A percentile compares a stretch with the other conserved stretches of the same genome.
phyloP scores from a whole-genome alignment of 805 yeast species.

The Cyberlindnera euphorbiiphila region DNA sequence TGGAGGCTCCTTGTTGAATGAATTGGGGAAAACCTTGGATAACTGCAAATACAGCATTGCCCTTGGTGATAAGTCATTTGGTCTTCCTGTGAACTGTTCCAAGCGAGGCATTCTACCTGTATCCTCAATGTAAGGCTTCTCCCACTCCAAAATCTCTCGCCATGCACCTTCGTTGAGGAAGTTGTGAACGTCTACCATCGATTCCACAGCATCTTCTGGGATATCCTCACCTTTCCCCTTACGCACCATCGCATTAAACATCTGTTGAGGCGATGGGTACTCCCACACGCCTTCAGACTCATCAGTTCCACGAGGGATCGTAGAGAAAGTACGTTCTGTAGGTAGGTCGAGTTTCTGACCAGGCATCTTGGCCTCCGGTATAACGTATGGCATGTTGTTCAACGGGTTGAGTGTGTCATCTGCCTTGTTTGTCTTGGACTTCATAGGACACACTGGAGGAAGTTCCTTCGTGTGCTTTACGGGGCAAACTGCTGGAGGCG shows the following conservation, averaged over 20 bases:
- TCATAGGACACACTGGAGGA: slow-evolving; percentile 39
- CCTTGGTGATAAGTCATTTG: slow-evolving; percentile 81
- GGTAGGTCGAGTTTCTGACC: slow-evolving; percentile 80
- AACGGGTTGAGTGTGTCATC: slow-evolving; percentile 57
- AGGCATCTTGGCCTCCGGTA: slow-evolving; percentile 65
- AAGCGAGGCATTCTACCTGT: slow-evolving; percentile 68
- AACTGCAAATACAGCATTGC: slow-evolving; percentile 67
- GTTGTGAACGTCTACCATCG: slow-evolving; percentile 96
- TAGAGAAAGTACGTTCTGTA: slow-evolving; percentile 75
- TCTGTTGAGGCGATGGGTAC: slow-evolving; percentile 98
- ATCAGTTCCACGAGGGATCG: slow-evolving; percentile 79
- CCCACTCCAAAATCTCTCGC: slow-evolving; percentile 94
- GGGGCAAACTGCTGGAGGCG: slow-evolving; percentile 34
- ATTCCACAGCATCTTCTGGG: slow-evolving; percentile 92
- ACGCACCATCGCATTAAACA: slow-evolving; percentile 95
- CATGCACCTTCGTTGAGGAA: slow-evolving; percentile 97
- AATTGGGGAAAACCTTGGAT: slow-evolving; percentile 67
- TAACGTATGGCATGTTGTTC: slow-evolving; percentile 80
- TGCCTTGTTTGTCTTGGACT: slow-evolving; percentile 24
- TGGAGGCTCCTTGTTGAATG: slow-evolving; percentile 77
- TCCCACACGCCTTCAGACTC: slow-evolving; percentile 84
- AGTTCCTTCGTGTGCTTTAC: slow-evolving; percentile 31
- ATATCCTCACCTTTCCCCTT: slow-evolving; percentile 87
- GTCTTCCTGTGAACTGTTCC: slow-evolving; percentile 85
- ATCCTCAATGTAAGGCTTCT: slow-evolving; percentile 56